These are phyloP conservation scores for Entophlyctis helioformis DNA, from an alignment of 192 early-diverging fungal species.

Conservation along the genomic window DNA sequence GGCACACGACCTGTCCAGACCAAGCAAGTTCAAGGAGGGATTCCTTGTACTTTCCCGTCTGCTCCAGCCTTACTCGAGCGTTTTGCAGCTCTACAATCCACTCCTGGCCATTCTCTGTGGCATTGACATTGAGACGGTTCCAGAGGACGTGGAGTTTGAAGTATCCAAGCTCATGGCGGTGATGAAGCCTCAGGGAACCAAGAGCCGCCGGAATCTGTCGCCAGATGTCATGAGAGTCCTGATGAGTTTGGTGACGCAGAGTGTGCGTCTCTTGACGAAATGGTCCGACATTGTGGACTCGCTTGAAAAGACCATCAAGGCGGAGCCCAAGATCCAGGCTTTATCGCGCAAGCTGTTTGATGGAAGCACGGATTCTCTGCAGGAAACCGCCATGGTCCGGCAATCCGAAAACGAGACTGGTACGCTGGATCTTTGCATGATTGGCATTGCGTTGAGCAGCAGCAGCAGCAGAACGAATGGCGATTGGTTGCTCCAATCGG, in stretches of 20 bases:
- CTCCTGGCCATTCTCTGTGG: constrained; percentile 39
- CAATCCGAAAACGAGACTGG: too few relatives aligned
- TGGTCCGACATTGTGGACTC: too few relatives aligned
- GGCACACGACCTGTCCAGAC: constrained; percentile 30
- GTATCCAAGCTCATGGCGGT: constrained; percentile 30
- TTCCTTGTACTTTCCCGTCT: constrained; percentile 42
- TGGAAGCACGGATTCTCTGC: too few relatives aligned
- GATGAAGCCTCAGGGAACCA: constrained; percentile 14
- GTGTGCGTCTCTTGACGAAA: constrained; percentile 30
- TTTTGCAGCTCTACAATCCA: constrained; percentile 40
- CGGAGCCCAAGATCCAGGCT: too few relatives aligned
- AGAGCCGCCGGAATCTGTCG: constrained; percentile 11
- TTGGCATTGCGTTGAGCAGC: too few relatives aligned
- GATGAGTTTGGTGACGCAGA: constrained; percentile 32
- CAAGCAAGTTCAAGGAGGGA: constrained; percentile 44
- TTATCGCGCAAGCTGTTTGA: too few relatives aligned
- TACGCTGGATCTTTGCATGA: too few relatives aligned
- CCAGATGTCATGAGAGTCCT: constrained; percentile 37
- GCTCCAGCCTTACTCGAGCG: constrained; percentile 45
- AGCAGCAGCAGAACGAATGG: too few relatives aligned
- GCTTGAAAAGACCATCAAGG: too few relatives aligned
- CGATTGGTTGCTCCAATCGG: too few relatives aligned
- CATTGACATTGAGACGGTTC: constrained; percentile 35
- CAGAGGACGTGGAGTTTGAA: constrained; percentile 32
- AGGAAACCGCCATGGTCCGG: too few relatives aligned